Evolutionary conservation across 371 early-diverging fungal species (phyloP).

Genomic region (Mucor irregularis): DNA sequence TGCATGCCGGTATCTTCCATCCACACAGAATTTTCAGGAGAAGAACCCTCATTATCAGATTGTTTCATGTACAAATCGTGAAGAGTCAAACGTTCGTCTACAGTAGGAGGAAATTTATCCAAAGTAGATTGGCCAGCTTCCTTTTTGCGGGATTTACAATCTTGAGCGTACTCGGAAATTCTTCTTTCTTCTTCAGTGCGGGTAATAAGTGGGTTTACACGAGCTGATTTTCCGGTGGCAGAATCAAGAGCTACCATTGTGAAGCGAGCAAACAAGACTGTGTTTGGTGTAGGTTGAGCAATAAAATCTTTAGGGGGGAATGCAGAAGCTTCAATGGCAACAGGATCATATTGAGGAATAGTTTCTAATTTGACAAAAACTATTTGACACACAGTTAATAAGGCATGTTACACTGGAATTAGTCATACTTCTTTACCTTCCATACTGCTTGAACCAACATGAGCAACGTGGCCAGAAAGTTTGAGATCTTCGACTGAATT

Average conservation of each 20-base stretch:
- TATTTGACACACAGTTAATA: neutral
- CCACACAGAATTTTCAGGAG: conserved; percentile 43
- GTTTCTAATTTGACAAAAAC: conserved; percentile 74
- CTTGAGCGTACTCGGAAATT: conserved; percentile 75
- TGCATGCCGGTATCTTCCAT: conserved; percentile 78
- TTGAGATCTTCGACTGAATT: conserved; percentile 69
- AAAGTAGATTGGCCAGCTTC: conserved; percentile 57
- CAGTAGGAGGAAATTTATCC: conserved; percentile 73
- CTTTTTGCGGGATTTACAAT: conserved; percentile 69
- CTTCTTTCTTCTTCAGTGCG: conserved; percentile 73
- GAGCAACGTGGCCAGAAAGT: conserved; percentile 76
- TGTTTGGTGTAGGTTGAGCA: conserved; percentile 36
- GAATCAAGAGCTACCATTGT: conserved; percentile 92
- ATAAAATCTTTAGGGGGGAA: conserved; percentile 18
- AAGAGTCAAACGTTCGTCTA: conserved; percentile 79
- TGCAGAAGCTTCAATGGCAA: neutral
- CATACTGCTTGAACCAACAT: conserved; percentile 85
- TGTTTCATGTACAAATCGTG: conserved; percentile 81
- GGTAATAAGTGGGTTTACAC: conserved; percentile 74
- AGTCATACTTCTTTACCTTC: conserved; percentile 51
- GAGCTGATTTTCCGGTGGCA: conserved; percentile 66
- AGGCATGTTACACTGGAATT: too few relatives aligned
- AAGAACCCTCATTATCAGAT: conserved; percentile 22
- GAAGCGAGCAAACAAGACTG: conserved; percentile 79
- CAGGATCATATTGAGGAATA: conserved; percentile 25